Evolutionary conservation across 768 basidiomycete species (phyloP), one percentile per base, ranked within the genome.

Genomic region (Butyriboletus loyo): DNA sequence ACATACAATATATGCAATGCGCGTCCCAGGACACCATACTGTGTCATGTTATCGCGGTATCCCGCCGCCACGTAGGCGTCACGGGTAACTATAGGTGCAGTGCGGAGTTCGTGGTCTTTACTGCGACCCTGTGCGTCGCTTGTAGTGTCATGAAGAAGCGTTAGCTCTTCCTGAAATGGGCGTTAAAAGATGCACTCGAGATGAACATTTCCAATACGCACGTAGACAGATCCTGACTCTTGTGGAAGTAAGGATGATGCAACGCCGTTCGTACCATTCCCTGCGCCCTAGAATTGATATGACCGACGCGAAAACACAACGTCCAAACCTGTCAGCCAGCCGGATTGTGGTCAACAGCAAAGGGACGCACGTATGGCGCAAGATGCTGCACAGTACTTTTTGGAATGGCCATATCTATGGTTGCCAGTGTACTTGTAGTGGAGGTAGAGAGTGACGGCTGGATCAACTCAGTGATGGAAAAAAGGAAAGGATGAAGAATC

Each of bases 1-100:
- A 64, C 73, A 52, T 54, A 84, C 84, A 77, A 69, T 32, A 75
- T 75, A 0, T 73, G 66, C 3, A 82, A 15, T 0, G 75, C 62
- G 4, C 74, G 72, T 0, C 87, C 86, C 1, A 87, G 56, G 1
- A 88, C 77, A 0, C 85, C 86, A 53, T 88, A 86, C 55, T 87
- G 87, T 0, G 74, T 69, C 9, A 67, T 50, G n/a, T 63, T 65
- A 3, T 71, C 65, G 14, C 46, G 56, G 43, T 69, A 69, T n/a
- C 66, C 66, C 4, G 72, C 68, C 0, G 62, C 54, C 14, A 73
- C 58, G 37, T 74, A 74, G 0, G 81, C 83, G n/a, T 77, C 79
- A 14, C 78, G 72, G 2, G 78, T 81, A 10, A 83, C 65, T 19
- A 83, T 58, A 0, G 83, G 83, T 0, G 83, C 79, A 0, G 81